Base-by-base conservation (phyloP, 345 rosid species). In the Brassica nigra region DNA sequence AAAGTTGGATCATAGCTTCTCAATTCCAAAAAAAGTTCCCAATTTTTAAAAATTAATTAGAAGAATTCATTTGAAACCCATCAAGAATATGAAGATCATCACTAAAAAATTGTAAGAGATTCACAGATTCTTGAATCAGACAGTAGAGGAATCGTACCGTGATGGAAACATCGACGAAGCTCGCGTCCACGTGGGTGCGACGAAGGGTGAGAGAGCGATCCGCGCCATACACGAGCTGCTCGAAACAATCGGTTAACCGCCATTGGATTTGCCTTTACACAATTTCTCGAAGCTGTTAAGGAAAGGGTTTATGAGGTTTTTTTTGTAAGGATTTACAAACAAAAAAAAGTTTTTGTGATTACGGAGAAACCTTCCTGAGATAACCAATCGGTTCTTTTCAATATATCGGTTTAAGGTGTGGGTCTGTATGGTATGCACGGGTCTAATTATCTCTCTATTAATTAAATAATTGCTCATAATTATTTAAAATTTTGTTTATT, bases 221-320 rank as follows among this genome's bases (percentile, higher is more conserved):
- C 16, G 44, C 89, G 83, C 81, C 85, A 82, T 36, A 74, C 20
- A 14, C 87, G 86, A 42, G 82, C 78, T 59, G 86, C 65, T 74
- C 81, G 84, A 57, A 79, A 68, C 31, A 90, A 73, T 74, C 89
- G 76, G 61, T 82, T 65, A 71, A 78, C 65, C 68, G 87, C 83
- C 97, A 91, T 91, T n/a, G 70, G 74, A 71, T 16, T 28, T 29
- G 39, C 2, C 18, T 52, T 57, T 1, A 15, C 70, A 58, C 72
- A 52, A 36, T 34, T 37, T 37, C 73, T 28, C 11, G 4, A 58
- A 63, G 15, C 64, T 59, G 2, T 18, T 76, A 6, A 0, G 27
- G 27, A 23, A 23, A 23, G 76, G 83, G 79, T 80, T 80, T 80
- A 70, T 54, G 82, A 70, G 79, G 52, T 8, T 37, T 37, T 23